Conservation (phyloP, 208 protist species). For the Acanthamoeba sp. region DNA sequence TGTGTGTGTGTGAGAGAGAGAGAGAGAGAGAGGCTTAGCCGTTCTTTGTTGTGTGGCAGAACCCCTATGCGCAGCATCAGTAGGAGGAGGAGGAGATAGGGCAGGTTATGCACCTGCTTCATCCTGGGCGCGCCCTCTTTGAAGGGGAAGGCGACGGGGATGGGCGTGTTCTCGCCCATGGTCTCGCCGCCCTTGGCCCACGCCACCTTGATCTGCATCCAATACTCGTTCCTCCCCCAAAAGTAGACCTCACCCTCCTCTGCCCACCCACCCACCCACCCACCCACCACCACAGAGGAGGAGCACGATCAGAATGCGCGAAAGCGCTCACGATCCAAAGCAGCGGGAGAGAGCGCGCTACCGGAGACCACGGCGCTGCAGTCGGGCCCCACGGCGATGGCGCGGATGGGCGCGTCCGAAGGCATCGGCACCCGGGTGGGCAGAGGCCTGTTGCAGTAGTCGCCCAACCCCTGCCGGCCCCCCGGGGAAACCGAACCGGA, state of each 20-base stretch:
- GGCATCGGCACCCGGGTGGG: background rate
- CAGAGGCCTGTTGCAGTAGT: constrained; percentile 32
- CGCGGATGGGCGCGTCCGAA: background rate
- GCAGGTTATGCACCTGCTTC: constrained; percentile 2
- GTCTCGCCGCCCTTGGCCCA: constrained; percentile 19
- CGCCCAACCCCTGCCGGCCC: constrained; percentile 10
- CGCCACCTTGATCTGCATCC: constrained; percentile 16
- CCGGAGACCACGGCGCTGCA: constrained; percentile 28
- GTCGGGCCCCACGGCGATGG: constrained; percentile 14
- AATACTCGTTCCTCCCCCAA: constrained; percentile 61
- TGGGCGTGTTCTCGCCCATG: constrained; percentile 39
- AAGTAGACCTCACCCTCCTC: constrained; percentile 51
- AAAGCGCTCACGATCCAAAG: too few relatives aligned
- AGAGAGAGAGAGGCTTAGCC: too few relatives aligned
- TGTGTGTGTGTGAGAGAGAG: too few relatives aligned
- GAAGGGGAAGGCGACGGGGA: background rate
- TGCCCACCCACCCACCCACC: background rate
- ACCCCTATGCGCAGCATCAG: too few relatives aligned
- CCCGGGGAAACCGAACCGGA: background rate
- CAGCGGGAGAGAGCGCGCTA: background rate
- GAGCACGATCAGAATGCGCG: too few relatives aligned
- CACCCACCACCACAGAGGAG: too few relatives aligned
- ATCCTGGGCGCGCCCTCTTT: background rate
- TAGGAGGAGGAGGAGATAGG: too few relatives aligned
- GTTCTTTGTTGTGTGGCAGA: too few relatives aligned